A percentile compares a stretch with the other conserved stretches of the same genome.
phyloP scores from a whole-genome alignment of 306 rosid genomes.

The Trifolium dubium region DNA sequence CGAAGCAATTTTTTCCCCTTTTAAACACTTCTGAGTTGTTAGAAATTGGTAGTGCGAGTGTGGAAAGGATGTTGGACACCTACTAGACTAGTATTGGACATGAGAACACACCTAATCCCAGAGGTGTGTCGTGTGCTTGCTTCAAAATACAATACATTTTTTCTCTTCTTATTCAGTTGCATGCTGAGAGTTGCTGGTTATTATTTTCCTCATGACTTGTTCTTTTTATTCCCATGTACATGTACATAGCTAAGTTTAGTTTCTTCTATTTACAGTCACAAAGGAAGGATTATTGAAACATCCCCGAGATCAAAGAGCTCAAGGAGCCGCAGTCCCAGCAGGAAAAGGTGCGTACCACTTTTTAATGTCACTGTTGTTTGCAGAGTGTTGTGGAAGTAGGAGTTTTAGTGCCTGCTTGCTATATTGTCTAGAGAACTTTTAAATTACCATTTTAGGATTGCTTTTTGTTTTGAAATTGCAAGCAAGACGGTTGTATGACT shows the following conservation, averaged over 20 bases:
- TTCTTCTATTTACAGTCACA: constrained; percentile 60
- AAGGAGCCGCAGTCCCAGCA: constrained; percentile 83
- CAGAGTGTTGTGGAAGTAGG: not conserved
- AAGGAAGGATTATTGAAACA: constrained; percentile 76
- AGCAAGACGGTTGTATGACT: not conserved
- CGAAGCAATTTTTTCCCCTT: no score
- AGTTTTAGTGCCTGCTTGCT: not conserved
- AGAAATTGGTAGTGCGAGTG: no score
- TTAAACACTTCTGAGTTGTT: no score
- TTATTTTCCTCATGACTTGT: not conserved
- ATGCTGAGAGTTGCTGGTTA: not conserved
- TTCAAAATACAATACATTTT: not conserved
- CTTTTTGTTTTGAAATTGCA: not conserved
- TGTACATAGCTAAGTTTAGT: constrained; percentile 11
- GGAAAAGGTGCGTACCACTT: constrained; percentile 53
- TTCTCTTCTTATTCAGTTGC: not conserved
- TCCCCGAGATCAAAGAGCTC: constrained; percentile 64
- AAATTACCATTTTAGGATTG: not conserved
- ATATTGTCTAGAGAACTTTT: not conserved
- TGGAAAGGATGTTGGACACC: no score
- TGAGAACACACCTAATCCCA: no score
- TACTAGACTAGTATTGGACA: no score
- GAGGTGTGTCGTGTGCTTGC: not conserved
- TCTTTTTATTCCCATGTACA: not conserved
- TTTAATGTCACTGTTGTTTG: not conserved